Evolutionary conservation across 202 grass and related monocot genomes (phyloP).

Genomic region (Alloteropsis angusta): DNA sequence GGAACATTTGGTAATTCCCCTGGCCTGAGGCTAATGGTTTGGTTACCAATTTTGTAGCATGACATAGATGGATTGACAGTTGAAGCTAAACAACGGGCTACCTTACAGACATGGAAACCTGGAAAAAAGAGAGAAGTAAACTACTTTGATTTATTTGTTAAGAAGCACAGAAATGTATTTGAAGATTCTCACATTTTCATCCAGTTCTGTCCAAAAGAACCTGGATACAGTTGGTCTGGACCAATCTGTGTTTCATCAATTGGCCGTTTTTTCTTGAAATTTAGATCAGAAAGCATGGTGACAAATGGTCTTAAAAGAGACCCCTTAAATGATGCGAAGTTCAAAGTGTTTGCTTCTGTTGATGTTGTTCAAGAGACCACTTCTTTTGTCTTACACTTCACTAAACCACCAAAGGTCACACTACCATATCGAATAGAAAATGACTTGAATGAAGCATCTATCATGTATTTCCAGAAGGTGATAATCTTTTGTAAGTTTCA

Average conservation of each 20-base stretch:
- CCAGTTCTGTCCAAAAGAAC: conserved; percentile 63
- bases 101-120: conserved; percentile 65
- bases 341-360: conserved; percentile 59
- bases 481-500: conserved; percentile 13
- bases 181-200: conserved; percentile 75
- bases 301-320: conserved; percentile 19
- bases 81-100: conserved; percentile 53
- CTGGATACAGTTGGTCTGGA: conserved; percentile 69
- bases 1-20: neutral
- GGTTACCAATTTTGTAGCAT: conserved; percentile 46
- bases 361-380: conserved; percentile 58
- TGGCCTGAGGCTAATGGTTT: conserved; percentile 20
- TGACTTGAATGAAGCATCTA: conserved; percentile 49
- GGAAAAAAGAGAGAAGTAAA: conserved; percentile 46
- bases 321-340: conserved; percentile 26
- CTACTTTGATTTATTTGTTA: conserved; percentile 64
- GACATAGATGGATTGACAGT: conserved; percentile 50
- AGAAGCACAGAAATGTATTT: conserved; percentile 52
- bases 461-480: conserved; percentile 88
- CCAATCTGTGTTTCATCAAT: conserved; percentile 72
- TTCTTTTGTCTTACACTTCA: conserved; percentile 61
- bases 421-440: conserved; percentile 88
- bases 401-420: conserved; percentile 42
- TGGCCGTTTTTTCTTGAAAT: conserved; percentile 76
- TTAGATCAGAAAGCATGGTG: conserved; percentile 25